Evolutionary conservation across 2,329 filamentous ascomycete genomes (phyloP).

Genomic region (Dactylellina sp.): DNA sequence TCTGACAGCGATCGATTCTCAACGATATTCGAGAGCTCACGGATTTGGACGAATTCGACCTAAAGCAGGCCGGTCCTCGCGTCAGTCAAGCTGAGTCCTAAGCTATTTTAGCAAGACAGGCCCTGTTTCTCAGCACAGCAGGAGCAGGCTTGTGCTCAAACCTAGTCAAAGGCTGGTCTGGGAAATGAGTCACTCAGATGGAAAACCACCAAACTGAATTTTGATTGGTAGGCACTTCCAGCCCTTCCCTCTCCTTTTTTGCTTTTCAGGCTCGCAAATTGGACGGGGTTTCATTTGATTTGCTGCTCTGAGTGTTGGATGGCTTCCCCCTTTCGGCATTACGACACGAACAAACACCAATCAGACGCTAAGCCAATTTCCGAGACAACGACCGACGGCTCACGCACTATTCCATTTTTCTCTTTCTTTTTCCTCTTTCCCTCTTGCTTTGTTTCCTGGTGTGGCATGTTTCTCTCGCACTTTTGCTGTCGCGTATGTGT

Average conservation of each 20-base stretch:
- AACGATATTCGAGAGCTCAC: slow-evolving; percentile 46
- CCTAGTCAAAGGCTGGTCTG: slow-evolving; percentile 25
- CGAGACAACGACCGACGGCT: slow-evolving; percentile 40
- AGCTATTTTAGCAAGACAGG: slow-evolving; percentile 52
- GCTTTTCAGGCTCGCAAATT: slow-evolving; percentile 44
- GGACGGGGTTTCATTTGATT: slow-evolving; percentile 49
- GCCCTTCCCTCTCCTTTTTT: slow-evolving; percentile 32
- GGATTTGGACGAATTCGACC: slow-evolving; percentile 37
- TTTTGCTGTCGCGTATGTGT: too few relatives aligned
- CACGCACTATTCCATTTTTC: slow-evolving; percentile 12
- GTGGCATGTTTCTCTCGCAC: slow-evolving; percentile 6
- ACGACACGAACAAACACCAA: slow-evolving; percentile 56
- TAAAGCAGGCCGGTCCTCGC: slow-evolving; percentile 45
- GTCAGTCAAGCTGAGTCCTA: slow-evolving; percentile 44
- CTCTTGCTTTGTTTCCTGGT: too few relatives aligned
- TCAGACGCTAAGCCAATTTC: slow-evolving; percentile 50
- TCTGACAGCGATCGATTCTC: slow-evolving; percentile 46
- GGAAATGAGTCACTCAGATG: slow-evolving; percentile 56
- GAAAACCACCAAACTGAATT: slow-evolving; percentile 38
- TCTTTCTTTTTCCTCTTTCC: slow-evolving; percentile 3
- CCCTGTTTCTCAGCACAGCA: slow-evolving; percentile 18
- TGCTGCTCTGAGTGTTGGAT: slow-evolving; percentile 27
- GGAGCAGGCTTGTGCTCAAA: slow-evolving; percentile 11
- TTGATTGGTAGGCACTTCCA: slow-evolving; percentile 37
- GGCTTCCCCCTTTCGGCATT: slow-evolving; percentile 47